Evolutionary conservation across 164 flowering plant species (phyloP), one percentile per base, ranked within the genome.

Genomic region (Kingdonia uniflora): DNA sequence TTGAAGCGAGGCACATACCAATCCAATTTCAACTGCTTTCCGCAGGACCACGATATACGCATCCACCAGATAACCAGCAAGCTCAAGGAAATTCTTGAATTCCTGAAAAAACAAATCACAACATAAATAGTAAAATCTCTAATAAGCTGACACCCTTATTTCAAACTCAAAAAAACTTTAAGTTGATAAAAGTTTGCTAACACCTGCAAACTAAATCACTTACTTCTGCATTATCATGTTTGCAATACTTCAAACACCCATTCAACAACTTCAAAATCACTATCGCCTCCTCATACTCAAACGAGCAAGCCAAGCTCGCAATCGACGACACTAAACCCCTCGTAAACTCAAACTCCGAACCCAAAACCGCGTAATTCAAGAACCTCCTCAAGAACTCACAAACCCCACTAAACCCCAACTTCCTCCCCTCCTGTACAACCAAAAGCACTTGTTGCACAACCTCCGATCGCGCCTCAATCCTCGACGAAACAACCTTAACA

Each of bases 341-440:
- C 24, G 63, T 60, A 59, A 87, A 85, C 24, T 62, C 55, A 25
- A 66, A 52, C 66, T 55, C 71, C 26, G 72, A 57, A 66, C 47
- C 38, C 56, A 94, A 46, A 19, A 82, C 50, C 2, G 84, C 68
- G 62, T 68, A 81, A 44, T 63, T 70, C 66, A 88, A 51, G 54
- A 94, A 80, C 2, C 96, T 86, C 47, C 75, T 76, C 56, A 94
- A 73, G 55, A 82, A 89, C 44, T 71, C 70, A 58, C 87, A 89
- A 49, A 76, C 79, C 64, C 68, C 61, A 39, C 14, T 64, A 58
- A 81, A 68, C 53, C 87, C 81, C 24, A 58, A 48, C 12, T 42
- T 52, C 60, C 67, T 75, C 39, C 65, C 68, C 57, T 81, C 69
- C 42, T 55, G 58, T 48, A 89, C 57, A 57, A 89, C 76, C 60